Base-by-base conservation (phyloP, 2,329 filamentous ascomycete genomes). In the Beauveria sp. region DNA sequence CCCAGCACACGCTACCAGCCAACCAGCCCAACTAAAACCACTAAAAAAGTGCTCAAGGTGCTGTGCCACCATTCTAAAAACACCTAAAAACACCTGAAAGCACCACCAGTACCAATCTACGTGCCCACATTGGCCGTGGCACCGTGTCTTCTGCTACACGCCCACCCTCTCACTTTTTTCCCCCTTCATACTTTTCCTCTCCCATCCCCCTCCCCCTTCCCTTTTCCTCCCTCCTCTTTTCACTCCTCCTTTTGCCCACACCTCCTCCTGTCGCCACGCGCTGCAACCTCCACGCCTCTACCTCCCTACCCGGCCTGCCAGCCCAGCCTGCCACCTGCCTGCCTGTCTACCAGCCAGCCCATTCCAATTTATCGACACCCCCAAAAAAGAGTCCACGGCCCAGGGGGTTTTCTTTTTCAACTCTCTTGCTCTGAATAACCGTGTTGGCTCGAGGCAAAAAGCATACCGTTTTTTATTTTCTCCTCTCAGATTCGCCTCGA, bases 201-300 rank as follows among this genome's bases (percentile, higher is more conserved):
- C 58, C 58, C 24, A 40, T 52, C 61, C 58, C 43, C 51, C 40
- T 54, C 55, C 56, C 58, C 30, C 55, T 47, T 51, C 28, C 28
- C 20, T 40, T 42, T 51, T 43, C 30, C 30, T 26, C 65, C 63
- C 63, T 66, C 60, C 62, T 58, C 62, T 65, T 63, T 61, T 61
- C 46, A 50, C 66, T 64, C 63, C 65, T 72, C 71, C 69, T 66
- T 54, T 45, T 49, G 45, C 53, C 46, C 60, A 62, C 60, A 52
- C 60, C 59, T 61, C 34, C 50, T 52, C 53, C 52, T 51, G 18
- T 56, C 45, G 28, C 12, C 53, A 14, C 42, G 24, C 47, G 60
- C 60, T 57, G 60, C 60, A 59, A 58, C 60, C 60, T 62, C 53
- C 60, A 62, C 60, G 60, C 60, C 60, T 62, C 60, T 52, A 22